Evolutionary conservation across 805 yeast genomes (phyloP), one percentile per base, ranked within the genome.

Genomic region (Kluyveromyces dobzhanskii): DNA sequence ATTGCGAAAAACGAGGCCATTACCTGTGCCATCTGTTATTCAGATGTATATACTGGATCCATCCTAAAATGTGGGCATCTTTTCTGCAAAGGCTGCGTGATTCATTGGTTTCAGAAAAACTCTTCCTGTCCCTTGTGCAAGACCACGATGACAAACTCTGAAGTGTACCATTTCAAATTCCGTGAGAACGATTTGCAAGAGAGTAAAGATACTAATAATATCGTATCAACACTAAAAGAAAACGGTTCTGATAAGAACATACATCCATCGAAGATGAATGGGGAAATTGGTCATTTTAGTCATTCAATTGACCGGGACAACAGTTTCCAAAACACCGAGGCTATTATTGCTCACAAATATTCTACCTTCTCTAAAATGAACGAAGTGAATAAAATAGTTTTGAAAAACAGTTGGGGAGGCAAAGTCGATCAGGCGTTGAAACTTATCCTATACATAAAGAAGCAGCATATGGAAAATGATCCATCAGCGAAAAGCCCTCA

Each of bases 61-160:
- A 65, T 92, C 40, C 81, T 95, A 0, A 77, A 77, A 8, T 92
- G 98, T 69, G 97, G 97, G 0, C 98, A 92, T 60, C 78, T 78
- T 48, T 92, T 82, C 54, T 92, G 98, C 56, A 73, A 76, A 41
- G 83, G 75, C 1, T 92, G 98, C 57, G 65, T 92, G 27, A 69
- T 64, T 16, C 77, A 69, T 39, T 92, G 98, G 98, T 54, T 82
- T 38, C 61, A 59, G 16, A 65, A 65, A 12, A 72, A 72, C 29
- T 55, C 61, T 1, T 61, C 65, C 2, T 92, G 98, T 59, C 97
- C 98, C 0, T 67, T 87, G 48, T 92, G 98, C 62, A 85, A 85
- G 44, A 61, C 71, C 2, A 46, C 45, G 1, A 62, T 86, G 13
- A 59, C 58, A 18, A 45, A 53, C 6, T 59, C 66, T 3, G 81